A percentile compares a stretch with the other conserved stretches of the same genome.
phyloP scores from a whole-genome alignment of 495 filamentous ascomycete species.

The Chaetomidium leptoderma region DNA sequence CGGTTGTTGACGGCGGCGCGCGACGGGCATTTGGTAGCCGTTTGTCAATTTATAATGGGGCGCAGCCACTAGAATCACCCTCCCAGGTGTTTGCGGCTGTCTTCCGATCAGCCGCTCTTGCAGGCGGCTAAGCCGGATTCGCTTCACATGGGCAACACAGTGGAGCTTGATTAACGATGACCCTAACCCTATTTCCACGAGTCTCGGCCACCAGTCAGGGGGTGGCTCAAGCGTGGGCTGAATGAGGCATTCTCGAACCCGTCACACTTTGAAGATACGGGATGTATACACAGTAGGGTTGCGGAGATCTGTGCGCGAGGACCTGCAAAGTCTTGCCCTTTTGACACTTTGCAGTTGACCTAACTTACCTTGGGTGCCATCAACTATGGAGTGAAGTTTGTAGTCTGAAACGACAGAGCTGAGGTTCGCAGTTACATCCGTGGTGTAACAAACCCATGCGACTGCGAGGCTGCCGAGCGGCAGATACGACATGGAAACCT shows the following conservation, averaged over 20 bases:
- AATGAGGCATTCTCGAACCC: no score
- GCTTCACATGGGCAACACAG: background rate
- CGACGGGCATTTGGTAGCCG: background rate
- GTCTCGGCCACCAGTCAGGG: background rate
- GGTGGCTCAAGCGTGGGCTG: conserved; percentile 1
- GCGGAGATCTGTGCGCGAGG: no score
- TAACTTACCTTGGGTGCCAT: no score
- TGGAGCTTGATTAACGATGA: no score
- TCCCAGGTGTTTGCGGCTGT: background rate
- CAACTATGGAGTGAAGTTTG: no score
- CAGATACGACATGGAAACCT: background rate
- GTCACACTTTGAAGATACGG: no score
- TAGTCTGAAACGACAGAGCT: background rate
- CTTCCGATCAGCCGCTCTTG: background rate
- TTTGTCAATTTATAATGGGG: conserved; percentile 10
- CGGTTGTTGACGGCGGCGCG: conserved; percentile 2
- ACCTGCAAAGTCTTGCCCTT: no score
- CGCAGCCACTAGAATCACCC: conserved; percentile 2
- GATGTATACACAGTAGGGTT: no score
- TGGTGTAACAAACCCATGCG: conserved; percentile 1
- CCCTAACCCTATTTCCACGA: conserved; percentile 12
- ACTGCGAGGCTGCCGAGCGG: background rate
- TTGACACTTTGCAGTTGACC: no score
- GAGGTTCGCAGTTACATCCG: background rate
- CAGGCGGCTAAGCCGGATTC: background rate